A percentile compares a stretch with the other conserved stretches of the same genome.
Evolutionary conservation across 2,329 filamentous ascomycete genomes (phyloP).

Genomic region (Trichoderma breve): DNA sequence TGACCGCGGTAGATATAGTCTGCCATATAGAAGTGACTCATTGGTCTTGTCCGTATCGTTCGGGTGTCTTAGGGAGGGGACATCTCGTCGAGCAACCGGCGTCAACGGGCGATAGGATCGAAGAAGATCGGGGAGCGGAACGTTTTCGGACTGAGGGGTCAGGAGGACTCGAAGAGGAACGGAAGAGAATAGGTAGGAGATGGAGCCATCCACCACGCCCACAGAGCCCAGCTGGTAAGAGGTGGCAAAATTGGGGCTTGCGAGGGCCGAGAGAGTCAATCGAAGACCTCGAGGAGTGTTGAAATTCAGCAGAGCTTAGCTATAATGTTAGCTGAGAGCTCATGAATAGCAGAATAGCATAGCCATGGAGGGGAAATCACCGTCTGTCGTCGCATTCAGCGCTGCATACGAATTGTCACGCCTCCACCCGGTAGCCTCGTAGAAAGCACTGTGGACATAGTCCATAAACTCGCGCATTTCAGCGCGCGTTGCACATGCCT

Average conservation of each 20-base stretch:
- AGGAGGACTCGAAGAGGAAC: slow-evolving; percentile 67
- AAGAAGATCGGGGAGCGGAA: slow-evolving; percentile 75
- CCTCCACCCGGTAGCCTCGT: slow-evolving; percentile 83
- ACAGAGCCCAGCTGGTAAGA: slow-evolving; percentile 89
- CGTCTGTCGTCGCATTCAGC: slow-evolving; percentile 79
- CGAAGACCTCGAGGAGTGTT: slow-evolving; percentile 79
- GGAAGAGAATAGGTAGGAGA: slow-evolving; percentile 94
- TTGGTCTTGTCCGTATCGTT: slow-evolving; percentile 32
- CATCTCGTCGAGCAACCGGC: slow-evolving; percentile 48
- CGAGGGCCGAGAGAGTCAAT: slow-evolving; percentile 84
- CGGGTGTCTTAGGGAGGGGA: slow-evolving; percentile 22
- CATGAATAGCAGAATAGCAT: no score
- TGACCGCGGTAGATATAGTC: slow-evolving; percentile 78
- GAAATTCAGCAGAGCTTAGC: slow-evolving; percentile 79
- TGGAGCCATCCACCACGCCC: slow-evolving; percentile 91
- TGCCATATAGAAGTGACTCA: slow-evolving; percentile 69
- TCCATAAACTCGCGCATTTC: slow-evolving; percentile 96
- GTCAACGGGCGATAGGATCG: slow-evolving; percentile 78
- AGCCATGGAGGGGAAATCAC: slow-evolving; percentile 43
- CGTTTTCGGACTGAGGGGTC: slow-evolving; percentile 65
- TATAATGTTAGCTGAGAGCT: background rate
- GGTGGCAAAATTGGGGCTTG: slow-evolving; percentile 88
- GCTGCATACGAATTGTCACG: slow-evolving; percentile 88
- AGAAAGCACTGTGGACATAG: slow-evolving; percentile 89
- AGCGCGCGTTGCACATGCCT: slow-evolving; percentile 32